Percentiles rank a stretch among this genome's conserved stretches.
Conservation (phyloP, 768 basidiomycete genomes). For the Nidula microcarpa region DNA sequence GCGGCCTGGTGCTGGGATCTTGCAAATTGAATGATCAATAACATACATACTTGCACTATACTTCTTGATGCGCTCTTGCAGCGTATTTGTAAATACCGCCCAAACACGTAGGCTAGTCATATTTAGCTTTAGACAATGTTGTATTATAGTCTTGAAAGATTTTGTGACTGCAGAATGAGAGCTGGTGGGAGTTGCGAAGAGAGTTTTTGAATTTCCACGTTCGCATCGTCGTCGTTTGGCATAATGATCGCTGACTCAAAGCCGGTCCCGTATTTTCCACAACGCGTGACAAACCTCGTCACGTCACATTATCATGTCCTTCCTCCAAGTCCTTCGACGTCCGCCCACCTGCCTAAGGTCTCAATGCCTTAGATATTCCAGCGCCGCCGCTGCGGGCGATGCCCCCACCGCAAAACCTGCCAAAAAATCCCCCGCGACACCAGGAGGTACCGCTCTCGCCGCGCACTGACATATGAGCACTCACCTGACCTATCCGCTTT, state of each 20-base stretch:
- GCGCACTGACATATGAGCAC: background rate
- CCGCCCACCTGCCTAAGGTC: slow-evolving; percentile 8
- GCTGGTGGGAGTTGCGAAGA: no score
- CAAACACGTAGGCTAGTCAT: no score
- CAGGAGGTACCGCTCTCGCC: slow-evolving; percentile 4
- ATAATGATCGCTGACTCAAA: background rate
- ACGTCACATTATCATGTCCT: slow-evolving; percentile 15
- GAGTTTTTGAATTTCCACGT: no score
- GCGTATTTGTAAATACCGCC: no score
- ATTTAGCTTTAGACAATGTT: no score
- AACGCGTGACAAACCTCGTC: background rate
- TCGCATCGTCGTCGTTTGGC: no score
- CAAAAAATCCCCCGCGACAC: slow-evolving; percentile 5
- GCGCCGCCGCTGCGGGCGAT: slow-evolving; percentile 3
- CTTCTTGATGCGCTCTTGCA: no score
- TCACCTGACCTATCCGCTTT: background rate
- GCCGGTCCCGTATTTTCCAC: background rate
- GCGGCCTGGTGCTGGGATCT: no score
- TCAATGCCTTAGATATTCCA: slow-evolving; percentile 2
- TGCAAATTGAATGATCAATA: no score
- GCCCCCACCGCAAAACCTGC: slow-evolving; percentile 1
- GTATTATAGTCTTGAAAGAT: no score
- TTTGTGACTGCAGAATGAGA: no score
- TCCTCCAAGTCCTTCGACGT: slow-evolving; percentile 18
- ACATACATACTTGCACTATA: no score